Base-by-base conservation (phyloP, 257 asterid species). In the Misopates orontium region DNA sequence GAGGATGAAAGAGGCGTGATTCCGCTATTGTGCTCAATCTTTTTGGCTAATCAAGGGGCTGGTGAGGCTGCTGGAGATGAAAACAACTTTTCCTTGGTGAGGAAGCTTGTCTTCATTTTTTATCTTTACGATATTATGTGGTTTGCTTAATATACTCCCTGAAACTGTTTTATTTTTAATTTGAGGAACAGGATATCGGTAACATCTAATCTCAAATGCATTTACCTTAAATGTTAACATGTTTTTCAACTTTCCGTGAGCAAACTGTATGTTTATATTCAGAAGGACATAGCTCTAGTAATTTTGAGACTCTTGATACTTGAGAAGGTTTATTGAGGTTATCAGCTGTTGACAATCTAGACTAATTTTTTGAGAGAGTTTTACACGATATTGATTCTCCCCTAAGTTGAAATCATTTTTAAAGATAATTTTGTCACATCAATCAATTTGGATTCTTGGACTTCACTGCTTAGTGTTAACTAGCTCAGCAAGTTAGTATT, bases 21-120 rank as follows among this genome's bases (percentile, higher is more conserved):
- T 64, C 80, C 87, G 25, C 79, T 88, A 23, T 64, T 85, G 67
- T 88, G 96, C 73, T 81, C 94, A 39, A 83, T 88, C 74, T 88
- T 85, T 79, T 75, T 80, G 86, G 86, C 89, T 40, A 85, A 85
- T 62, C 96, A 88, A n/a, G 89, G 94, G 69, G 81, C 81, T 17
- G 88, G 86, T 36, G 95, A 88, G 75, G 91, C 85, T 57, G 80
- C 94, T 65, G 87, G 50, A 70, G 96, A 81, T 68, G 91, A 82
- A 42, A 79, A 71, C 49, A 45, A 56, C 52, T 71, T 85, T 68
- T 79, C 84, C 47, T 82, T 72, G 94, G 96, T 88, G 73, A 77
- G 85, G 62, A 23, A 71, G 65, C 62, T 53, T 18, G 39, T 22
- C 57, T 58, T 56, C 42, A 47, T 61, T 28, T 17, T 24, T 51